Conservation (phyloP, 345 rosid genomes). For the Carallia brachiata region DNA sequence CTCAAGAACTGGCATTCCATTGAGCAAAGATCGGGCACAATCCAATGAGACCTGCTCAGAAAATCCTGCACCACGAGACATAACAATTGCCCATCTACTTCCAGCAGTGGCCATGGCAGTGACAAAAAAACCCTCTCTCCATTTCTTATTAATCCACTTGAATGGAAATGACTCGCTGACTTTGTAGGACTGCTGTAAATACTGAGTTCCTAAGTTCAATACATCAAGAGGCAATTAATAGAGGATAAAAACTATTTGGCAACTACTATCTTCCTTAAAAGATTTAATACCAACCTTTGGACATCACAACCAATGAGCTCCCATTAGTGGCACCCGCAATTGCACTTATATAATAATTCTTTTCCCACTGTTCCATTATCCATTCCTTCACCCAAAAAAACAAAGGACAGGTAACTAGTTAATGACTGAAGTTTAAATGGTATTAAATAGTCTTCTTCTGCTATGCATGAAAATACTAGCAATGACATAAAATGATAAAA, state of each 20-base stretch:
- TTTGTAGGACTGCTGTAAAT: conserved; percentile 95
- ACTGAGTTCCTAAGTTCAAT: conserved; percentile 67
- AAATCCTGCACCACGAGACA: conserved; percentile 94
- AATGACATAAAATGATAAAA: not conserved
- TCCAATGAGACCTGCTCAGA: conserved; percentile 70
- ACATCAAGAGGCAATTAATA: conserved; percentile 8
- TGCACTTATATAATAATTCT: conserved; percentile 87
- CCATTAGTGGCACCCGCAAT: conserved; percentile 91
- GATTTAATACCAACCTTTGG: conserved; percentile 59
- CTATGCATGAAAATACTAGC: not conserved
- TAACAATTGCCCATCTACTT: conserved; percentile 92
- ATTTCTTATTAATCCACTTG: conserved; percentile 97
- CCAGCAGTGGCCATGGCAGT: conserved; percentile 98
- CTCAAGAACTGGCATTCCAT: conserved; percentile 1
- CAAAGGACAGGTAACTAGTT: not conserved
- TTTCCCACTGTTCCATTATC: conserved; percentile 99
- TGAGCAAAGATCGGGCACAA: conserved; percentile 3
- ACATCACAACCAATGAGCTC: conserved; percentile 92
- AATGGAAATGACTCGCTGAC: conserved; percentile 95
- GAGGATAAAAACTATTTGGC: not conserved
- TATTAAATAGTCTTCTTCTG: not conserved
- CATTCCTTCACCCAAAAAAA: conserved; percentile 53
- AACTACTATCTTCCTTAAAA: not conserved
- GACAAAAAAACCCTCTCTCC: conserved; percentile 92
- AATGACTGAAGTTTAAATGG: not conserved